Percentiles rank a stretch among this genome's conserved stretches.
Evolutionary conservation across 2,329 filamentous ascomycete species (phyloP).

Genomic region (Ophiostoma tasmaniense): DNA sequence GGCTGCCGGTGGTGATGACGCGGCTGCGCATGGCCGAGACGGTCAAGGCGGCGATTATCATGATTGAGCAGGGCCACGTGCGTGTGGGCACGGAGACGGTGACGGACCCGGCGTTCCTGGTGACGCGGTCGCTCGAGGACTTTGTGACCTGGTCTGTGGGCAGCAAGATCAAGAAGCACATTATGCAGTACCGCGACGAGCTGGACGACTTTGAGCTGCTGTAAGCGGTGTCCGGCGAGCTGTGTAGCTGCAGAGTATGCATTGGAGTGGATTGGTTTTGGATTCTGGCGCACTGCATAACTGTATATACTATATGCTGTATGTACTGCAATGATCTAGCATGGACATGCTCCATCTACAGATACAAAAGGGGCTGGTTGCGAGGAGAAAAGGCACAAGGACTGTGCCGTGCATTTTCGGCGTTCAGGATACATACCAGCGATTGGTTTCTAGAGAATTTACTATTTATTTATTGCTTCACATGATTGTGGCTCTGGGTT

Average conservation of each 20-base stretch:
- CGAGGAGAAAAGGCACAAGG: background rate
- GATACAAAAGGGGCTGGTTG: background rate
- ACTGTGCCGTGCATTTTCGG: background rate
- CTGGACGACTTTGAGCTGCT: constrained; percentile 92
- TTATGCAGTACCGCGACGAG: constrained; percentile 90
- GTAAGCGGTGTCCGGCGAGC: constrained; percentile 32
- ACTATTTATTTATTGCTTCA: background rate
- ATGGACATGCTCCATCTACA: background rate
- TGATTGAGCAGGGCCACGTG: constrained; percentile 92
- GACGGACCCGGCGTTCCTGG: constrained; percentile 81
- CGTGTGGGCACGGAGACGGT: constrained; percentile 84
- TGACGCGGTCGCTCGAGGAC: constrained; percentile 86
- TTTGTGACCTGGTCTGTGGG: constrained; percentile 94
- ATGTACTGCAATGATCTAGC: background rate
- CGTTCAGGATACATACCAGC: constrained; percentile 9
- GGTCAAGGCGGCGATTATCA: constrained; percentile 72
- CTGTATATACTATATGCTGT: background rate
- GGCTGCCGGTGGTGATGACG: constrained; percentile 83
- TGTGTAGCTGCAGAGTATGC: too few species aligned
- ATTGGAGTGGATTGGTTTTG: too few species aligned
- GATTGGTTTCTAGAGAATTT: background rate
- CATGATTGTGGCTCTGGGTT: too few species aligned
- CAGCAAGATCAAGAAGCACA: constrained; percentile 94
- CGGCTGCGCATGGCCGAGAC: constrained; percentile 85
- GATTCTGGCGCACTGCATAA: too few species aligned